Evolutionary conservation across 768 basidiomycete genomes (phyloP).

Genomic region (Suillus sp.): DNA sequence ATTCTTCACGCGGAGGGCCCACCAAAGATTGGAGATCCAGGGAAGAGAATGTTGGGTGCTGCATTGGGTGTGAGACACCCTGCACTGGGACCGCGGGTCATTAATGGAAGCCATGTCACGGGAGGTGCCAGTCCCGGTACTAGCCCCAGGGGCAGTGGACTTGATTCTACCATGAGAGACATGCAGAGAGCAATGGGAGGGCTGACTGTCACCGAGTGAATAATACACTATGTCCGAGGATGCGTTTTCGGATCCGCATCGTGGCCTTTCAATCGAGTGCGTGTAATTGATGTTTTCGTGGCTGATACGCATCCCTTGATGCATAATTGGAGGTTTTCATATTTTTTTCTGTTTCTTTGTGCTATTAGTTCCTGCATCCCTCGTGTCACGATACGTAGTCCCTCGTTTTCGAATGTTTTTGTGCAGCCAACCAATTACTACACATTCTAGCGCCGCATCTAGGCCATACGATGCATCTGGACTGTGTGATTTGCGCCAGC

Average conservation of each 20-base stretch:
- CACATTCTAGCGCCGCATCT: conserved; percentile 22
- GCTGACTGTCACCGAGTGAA: conserved; percentile 72
- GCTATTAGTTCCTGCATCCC: conserved; percentile 14
- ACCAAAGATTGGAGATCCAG: conserved; percentile 87
- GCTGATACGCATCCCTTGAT: conserved; percentile 27
- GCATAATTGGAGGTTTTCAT: conserved; percentile 22
- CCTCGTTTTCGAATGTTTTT: conserved; percentile 28
- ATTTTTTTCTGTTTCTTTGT: conserved; percentile 20
- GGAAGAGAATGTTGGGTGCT: conserved; percentile 86
- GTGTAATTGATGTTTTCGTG: conserved; percentile 24
- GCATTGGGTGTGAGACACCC: conserved; percentile 86
- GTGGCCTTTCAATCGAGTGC: conserved; percentile 13
- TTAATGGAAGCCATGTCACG: conserved; percentile 40
- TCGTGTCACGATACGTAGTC: conserved; percentile 25
- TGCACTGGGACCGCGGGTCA: conserved; percentile 60
- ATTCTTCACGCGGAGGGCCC: conserved; percentile 55
- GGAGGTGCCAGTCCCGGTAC: conserved; percentile 35
- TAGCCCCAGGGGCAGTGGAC: conserved; percentile 35
- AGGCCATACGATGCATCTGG: conserved; percentile 12
- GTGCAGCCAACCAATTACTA: conserved; percentile 24
- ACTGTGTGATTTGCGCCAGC: conserved; percentile 6
- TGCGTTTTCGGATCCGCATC: background rate
- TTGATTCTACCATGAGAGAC: conserved; percentile 62
- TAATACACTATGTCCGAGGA: conserved; percentile 12
- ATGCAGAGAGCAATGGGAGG: conserved; percentile 78